phyloP scores from a whole-genome alignment of 2,329 filamentous ascomycete genomes.

The Trichoderma sp. region DNA sequence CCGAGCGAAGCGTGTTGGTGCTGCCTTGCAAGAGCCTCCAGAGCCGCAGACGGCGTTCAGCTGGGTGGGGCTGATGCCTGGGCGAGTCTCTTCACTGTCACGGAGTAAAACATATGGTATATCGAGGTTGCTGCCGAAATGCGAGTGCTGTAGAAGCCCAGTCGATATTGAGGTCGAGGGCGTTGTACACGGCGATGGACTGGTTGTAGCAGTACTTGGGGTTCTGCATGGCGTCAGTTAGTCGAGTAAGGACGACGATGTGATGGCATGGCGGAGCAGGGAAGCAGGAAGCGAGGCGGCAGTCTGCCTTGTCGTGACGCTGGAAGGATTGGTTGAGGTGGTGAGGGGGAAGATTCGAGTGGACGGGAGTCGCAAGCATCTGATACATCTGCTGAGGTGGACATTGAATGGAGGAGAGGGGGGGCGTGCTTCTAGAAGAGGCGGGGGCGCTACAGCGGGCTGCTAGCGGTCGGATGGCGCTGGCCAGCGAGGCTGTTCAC shows the following conservation, averaged over 20 bases:
- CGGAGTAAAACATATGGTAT: background rate
- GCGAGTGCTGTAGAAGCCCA: too few relatives aligned
- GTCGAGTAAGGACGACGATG: background rate
- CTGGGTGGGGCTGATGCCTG: conserved; percentile 27
- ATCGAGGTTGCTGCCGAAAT: background rate
- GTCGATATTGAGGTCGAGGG: too few relatives aligned
- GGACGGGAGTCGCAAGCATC: background rate
- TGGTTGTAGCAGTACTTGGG: conserved; percentile 3
- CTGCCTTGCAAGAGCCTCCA: conserved; percentile 4
- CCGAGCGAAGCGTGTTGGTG: background rate
- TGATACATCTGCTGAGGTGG: too few relatives aligned
- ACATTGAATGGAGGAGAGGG: background rate
- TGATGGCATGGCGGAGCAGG: background rate
- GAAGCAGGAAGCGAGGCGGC: conserved; percentile 7
- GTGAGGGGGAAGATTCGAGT: background rate
- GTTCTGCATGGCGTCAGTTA: conserved; percentile 7
- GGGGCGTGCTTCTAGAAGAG: conserved; percentile 16
- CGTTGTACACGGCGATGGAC: background rate
- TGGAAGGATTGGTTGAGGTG: background rate
- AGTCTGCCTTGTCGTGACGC: conserved; percentile 25
- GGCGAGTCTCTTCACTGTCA: conserved; percentile 17
- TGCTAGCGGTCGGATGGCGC: conserved; percentile 15
- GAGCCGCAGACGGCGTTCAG: conserved; percentile 8
- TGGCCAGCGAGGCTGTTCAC: conserved; percentile 33
- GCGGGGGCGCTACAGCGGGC: conserved; percentile 11